Conservation (phyloP, 495 filamentous ascomycete genomes). For the Paragyromitra xinjiangensis region DNA sequence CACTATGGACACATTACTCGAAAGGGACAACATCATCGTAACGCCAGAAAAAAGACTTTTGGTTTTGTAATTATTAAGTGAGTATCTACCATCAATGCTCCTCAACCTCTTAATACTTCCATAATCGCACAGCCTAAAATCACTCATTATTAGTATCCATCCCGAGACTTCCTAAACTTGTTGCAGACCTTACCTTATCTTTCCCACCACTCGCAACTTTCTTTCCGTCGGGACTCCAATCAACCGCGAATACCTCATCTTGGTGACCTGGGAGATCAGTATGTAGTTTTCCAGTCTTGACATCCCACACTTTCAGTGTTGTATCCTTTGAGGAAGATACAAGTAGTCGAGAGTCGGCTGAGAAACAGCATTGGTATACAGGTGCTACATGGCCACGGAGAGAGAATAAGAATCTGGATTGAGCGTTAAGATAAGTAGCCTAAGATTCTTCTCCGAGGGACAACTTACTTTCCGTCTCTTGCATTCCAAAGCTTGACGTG, state of each 20-base stretch:
- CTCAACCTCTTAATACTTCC: conserved; percentile 49
- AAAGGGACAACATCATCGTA: neutral
- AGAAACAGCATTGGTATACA: conserved; percentile 90
- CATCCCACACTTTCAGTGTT: conserved; percentile 94
- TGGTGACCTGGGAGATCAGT: conserved; percentile 89
- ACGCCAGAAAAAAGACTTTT: neutral
- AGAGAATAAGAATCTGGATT: conserved; percentile 75
- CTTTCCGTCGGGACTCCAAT: conserved; percentile 88
- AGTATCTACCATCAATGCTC: neutral
- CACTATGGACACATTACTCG: neutral
- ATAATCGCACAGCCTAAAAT: conserved; percentile 55
- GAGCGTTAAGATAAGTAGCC: conserved; percentile 8
- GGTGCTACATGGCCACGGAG: conserved; percentile 91
- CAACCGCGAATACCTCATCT: conserved; percentile 93
- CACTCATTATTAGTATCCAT: neutral
- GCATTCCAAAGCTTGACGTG: conserved; percentile 87
- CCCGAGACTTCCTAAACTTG: too few species aligned
- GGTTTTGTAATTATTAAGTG: conserved; percentile 1
- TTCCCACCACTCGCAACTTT: conserved; percentile 89
- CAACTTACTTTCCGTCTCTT: conserved; percentile 66
- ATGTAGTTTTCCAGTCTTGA: conserved; percentile 80
- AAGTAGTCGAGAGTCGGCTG: conserved; percentile 83
- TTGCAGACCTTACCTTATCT: conserved; percentile 69
- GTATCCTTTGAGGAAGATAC: conserved; percentile 91
- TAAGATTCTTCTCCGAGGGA: neutral